Percentiles rank a stretch among this genome's conserved stretches.
Evolutionary conservation across 2,329 filamentous ascomycete genomes (phyloP).

Genomic region (Ilyonectria destructans): DNA sequence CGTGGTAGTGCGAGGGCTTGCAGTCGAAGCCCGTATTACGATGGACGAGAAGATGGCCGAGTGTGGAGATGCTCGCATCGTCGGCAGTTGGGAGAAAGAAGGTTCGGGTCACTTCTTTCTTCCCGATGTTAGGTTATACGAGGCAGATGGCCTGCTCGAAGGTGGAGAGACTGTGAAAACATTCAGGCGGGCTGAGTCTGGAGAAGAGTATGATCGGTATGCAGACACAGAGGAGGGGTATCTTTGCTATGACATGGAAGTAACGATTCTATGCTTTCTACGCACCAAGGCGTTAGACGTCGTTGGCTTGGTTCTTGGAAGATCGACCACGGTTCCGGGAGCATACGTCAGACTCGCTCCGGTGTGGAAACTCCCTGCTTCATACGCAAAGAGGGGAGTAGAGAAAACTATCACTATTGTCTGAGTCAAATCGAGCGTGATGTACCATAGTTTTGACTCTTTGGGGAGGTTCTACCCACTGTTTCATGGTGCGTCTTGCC

Average conservation of each 20-base stretch:
- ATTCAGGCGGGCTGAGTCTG: constrained; percentile 1
- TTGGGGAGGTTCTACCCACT: too few species aligned
- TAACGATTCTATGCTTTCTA: constrained; percentile 21
- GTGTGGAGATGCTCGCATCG: neutral
- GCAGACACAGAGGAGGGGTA: neutral
- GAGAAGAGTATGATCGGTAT: constrained; percentile 7
- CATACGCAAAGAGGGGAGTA: constrained; percentile 12
- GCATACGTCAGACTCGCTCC: constrained; percentile 18
- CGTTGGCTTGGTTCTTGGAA: constrained; percentile 22
- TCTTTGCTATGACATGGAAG: constrained; percentile 9
- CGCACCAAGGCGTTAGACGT: constrained; percentile 9
- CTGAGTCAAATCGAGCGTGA: neutral
- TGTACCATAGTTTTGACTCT: too few species aligned
- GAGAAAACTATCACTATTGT: neutral
- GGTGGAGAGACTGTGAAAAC: constrained; percentile 9
- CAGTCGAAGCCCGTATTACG: neutral
- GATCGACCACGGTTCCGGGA: constrained; percentile 18
- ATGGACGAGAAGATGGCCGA: constrained; percentile 3
- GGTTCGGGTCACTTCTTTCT: constrained; percentile 12
- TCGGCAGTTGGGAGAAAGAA: constrained; percentile 13
- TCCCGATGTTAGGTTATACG: constrained; percentile 17
- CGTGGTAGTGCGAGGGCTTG: neutral
- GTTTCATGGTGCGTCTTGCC: too few species aligned
- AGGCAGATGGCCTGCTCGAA: constrained; percentile 18
- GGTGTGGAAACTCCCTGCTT: constrained; percentile 15